Conservation (phyloP, 306 rosid genomes). For the Prunus mume region DNA sequence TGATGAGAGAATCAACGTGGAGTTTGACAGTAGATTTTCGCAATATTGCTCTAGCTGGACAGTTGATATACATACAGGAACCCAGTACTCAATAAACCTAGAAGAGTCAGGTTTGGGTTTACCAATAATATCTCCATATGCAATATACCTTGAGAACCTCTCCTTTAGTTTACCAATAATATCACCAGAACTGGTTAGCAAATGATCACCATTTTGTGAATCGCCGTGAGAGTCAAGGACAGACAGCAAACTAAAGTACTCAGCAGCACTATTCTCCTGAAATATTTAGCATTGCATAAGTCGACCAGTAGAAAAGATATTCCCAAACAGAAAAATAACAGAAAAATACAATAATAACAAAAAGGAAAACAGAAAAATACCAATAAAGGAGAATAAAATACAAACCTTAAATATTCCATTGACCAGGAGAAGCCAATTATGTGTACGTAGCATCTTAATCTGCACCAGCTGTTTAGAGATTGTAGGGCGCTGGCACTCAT, state of each 20-base stretch:
- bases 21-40: slow-evolving; percentile 57
- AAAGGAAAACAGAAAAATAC: slow-evolving; percentile 8
- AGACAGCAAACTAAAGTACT: slow-evolving; percentile 43
- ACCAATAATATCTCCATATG: slow-evolving; percentile 10
- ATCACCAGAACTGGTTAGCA: slow-evolving; percentile 34
- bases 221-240: slow-evolving; percentile 37
- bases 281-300: slow-evolving; percentile 37
- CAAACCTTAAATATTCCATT: slow-evolving; percentile 55
- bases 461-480: slow-evolving; percentile 38
- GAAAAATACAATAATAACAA: background rate
- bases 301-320: background rate
- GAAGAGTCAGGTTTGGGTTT: slow-evolving; percentile 44
- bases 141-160: slow-evolving; percentile 47
- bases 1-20: slow-evolving; percentile 53
- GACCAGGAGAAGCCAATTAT: slow-evolving; percentile 53
- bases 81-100: slow-evolving; percentile 84
- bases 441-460: slow-evolving; percentile 38
- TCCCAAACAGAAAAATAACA: background rate
- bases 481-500: slow-evolving; percentile 45
- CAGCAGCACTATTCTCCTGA: slow-evolving; percentile 55
- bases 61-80: slow-evolving; percentile 71
- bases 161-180: slow-evolving; percentile 52
- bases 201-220: slow-evolving; percentile 24
- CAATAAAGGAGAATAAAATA: slow-evolving; percentile 16
- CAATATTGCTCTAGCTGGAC: slow-evolving; percentile 94